Evolutionary conservation across 192 early-diverging fungal species (phyloP).

Genomic region (Oehlia diaphana): DNA sequence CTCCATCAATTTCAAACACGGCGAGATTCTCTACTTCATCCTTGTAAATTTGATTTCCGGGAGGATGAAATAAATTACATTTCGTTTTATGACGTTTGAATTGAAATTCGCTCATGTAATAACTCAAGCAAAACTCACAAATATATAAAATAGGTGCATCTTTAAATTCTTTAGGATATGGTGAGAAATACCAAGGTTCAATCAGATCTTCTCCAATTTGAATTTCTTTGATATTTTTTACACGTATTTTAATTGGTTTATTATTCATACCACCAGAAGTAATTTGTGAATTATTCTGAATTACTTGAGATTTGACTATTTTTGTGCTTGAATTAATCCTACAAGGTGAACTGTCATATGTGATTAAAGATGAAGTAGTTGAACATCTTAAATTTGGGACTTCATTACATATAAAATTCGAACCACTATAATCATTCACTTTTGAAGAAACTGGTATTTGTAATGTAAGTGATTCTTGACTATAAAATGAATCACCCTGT

Average conservation of each 20-base stretch:
- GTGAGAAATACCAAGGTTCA: slow-evolving; percentile 98
- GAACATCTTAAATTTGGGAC: no score
- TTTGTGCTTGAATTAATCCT: not conserved
- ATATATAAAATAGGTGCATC: slow-evolving; percentile 79
- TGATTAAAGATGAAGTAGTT: no score
- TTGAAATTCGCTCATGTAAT: slow-evolving; percentile 68
- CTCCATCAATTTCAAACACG: slow-evolving; percentile 97
- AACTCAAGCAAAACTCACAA: slow-evolving; percentile 95
- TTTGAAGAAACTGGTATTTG: not conserved
- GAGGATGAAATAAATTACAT: slow-evolving; percentile 89
- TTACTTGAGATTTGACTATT: not conserved
- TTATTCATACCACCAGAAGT: slow-evolving; percentile 87
- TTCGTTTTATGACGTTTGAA: slow-evolving; percentile 82
- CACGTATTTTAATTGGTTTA: slow-evolving; percentile 81
- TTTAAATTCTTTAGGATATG: slow-evolving; percentile 88
- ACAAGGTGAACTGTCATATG: not conserved
- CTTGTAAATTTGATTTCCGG: slow-evolving; percentile 98
- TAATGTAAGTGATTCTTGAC: not conserved
- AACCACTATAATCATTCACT: no score
- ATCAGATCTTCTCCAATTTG: slow-evolving; percentile 89
- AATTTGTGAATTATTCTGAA: not conserved
- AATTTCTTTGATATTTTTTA: slow-evolving; percentile 93
- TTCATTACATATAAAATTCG: no score
- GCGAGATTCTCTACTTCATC: slow-evolving; percentile 64
- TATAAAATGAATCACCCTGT: not conserved